Evolutionary conservation across 139 green algal species (phyloP).

Genomic region (Pleodorina starrii): DNA sequence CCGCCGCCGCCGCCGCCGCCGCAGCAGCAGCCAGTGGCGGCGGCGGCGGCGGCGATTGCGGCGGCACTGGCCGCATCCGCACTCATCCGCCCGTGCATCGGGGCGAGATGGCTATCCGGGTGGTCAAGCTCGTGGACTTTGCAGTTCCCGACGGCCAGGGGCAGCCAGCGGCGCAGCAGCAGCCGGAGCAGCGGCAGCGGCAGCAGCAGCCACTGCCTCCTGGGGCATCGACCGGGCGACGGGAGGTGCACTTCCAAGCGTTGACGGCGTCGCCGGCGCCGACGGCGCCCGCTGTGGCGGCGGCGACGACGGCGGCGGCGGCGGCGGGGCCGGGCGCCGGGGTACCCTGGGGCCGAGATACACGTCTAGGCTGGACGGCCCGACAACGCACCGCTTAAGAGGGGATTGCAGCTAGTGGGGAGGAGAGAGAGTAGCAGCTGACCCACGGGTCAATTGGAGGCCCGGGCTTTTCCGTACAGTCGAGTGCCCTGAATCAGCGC

Average conservation of each 20-base stretch:
- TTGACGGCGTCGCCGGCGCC: no score
- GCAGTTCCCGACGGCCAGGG: neutral
- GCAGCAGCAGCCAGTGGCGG: neutral
- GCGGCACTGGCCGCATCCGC: neutral
- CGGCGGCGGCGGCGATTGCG: neutral
- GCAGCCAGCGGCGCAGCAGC: neutral
- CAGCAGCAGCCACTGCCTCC: neutral
- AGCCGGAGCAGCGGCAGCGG: neutral
- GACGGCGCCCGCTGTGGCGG: no score
- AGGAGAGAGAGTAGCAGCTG: no score
- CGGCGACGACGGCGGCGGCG: no score
- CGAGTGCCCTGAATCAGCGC: no score
- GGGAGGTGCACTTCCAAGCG: no score
- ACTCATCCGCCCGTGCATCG: neutral
- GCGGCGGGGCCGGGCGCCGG: no score
- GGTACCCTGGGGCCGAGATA: neutral
- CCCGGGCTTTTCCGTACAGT: no score
- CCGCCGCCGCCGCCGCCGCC: neutral
- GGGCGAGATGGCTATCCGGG: slow-evolving; percentile 30
- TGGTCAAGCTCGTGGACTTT: slow-evolving; percentile 20
- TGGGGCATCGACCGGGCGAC: no score
- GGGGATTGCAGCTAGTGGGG: no score
- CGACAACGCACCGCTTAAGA: no score
- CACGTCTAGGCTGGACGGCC: neutral
- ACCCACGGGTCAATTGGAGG: no score